phyloP scores from a whole-genome alignment of 495 filamentous ascomycete genomes.

The Penicillium ucsense region DNA sequence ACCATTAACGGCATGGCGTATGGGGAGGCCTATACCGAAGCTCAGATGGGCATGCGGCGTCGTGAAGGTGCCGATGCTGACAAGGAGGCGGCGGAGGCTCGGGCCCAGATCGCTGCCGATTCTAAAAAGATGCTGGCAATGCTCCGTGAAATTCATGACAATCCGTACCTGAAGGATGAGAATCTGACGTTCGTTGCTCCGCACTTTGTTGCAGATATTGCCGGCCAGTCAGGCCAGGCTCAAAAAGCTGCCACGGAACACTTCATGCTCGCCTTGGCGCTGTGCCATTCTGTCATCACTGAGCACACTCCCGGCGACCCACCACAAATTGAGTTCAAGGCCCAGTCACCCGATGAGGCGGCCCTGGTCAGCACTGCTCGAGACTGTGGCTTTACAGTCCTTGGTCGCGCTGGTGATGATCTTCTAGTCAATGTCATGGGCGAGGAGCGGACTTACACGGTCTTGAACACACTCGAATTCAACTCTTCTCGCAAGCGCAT shows the following conservation, averaged over 20 bases:
- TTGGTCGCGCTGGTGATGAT: constrained; percentile 67
- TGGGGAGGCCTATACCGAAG: constrained; percentile 96
- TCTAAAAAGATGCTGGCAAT: constrained; percentile 59
- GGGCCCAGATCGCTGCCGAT: constrained; percentile 70
- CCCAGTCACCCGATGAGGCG: constrained; percentile 95
- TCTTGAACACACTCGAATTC: constrained; percentile 95
- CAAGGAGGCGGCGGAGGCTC: constrained; percentile 60
- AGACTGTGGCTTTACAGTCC: constrained; percentile 92
- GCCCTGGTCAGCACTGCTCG: constrained; percentile 89
- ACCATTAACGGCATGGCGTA: constrained; percentile 92
- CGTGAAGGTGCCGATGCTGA: constrained; percentile 80
- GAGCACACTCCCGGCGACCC: constrained; percentile 82
- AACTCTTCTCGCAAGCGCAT: constrained; percentile 96
- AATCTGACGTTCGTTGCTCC: constrained; percentile 88
- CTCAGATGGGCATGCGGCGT: constrained; percentile 89
- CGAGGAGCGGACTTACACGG: constrained; percentile 68
- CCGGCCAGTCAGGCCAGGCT: constrained; percentile 62
- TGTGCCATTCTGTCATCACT: constrained; percentile 94
- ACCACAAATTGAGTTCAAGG: constrained; percentile 88
- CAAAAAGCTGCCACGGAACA: constrained; percentile 70
- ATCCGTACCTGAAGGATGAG: constrained; percentile 85
- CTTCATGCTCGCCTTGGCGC: constrained; percentile 91
- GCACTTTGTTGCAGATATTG: constrained; percentile 73
- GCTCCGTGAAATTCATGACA: constrained; percentile 70
- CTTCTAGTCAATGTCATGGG: constrained; percentile 83